Conservation (phyloP, 1,139 yeast species). For the Pichia terricola region DNA sequence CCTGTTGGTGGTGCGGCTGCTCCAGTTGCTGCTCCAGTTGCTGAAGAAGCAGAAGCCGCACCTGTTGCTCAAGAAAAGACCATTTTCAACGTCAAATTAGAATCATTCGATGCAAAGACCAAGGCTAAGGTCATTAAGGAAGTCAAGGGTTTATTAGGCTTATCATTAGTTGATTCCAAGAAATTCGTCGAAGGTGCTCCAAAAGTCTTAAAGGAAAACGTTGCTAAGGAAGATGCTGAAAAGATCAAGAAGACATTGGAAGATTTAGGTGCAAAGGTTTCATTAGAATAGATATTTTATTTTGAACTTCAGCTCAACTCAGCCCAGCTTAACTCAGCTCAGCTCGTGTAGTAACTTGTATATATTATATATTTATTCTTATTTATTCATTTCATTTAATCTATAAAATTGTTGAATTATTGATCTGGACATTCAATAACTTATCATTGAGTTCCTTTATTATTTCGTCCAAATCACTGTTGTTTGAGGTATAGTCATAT, state of each 20-base stretch:
- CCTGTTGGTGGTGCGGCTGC: constrained; percentile 38
- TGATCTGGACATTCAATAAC: no score
- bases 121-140: constrained; percentile 98
- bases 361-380: no score
- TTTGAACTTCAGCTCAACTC: constrained; percentile 8
- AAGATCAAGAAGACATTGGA: constrained; percentile 89
- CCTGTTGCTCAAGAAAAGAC: constrained; percentile 86
- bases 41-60: constrained; percentile 53
- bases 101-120: constrained; percentile 86
- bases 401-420: no score
- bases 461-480: no score
- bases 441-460: no score
- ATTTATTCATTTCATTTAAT: no score
- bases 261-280: constrained; percentile 88
- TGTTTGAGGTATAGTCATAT: no score
- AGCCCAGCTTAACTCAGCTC: no score
- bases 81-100: constrained; percentile 84
- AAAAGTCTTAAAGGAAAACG: constrained; percentile 77
- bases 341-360: no score
- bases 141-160: constrained; percentile 83
- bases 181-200: constrained; percentile 98
- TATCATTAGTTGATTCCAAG: constrained; percentile 93
- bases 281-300: constrained; percentile 50
- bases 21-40: constrained; percentile 52
- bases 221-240: constrained; percentile 83